phyloP scores from a whole-genome alignment of 2,329 filamentous ascomycete genomes.

The Albophoma yamanashiensis region DNA sequence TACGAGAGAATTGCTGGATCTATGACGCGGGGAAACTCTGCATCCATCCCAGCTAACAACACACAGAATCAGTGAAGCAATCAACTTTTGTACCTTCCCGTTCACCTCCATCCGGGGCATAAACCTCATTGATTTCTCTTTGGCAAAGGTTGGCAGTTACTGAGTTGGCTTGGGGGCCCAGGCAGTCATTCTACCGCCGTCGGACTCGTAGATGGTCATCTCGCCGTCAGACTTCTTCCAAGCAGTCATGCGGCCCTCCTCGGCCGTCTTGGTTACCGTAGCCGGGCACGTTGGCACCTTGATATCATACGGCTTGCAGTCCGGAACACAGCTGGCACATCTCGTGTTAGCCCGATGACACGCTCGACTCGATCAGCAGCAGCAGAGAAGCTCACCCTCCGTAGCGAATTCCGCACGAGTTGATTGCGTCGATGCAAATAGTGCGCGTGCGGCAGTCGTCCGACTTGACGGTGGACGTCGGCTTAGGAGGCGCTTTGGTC shows the following conservation, averaged over 20 bases:
- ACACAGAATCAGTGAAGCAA: neutral
- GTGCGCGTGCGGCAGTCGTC: conserved; percentile 14
- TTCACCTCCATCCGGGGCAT: neutral
- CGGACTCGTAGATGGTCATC: conserved; percentile 1
- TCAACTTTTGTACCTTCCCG: neutral
- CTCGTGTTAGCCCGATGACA: neutral
- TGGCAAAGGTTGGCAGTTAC: neutral
- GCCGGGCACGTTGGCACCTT: conserved; percentile 8
- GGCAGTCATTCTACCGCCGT: conserved; percentile 1
- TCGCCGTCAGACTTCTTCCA: neutral
- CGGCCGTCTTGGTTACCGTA: neutral
- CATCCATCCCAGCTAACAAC: neutral
- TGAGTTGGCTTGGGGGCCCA: conserved; percentile 2
- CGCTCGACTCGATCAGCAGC: neutral
- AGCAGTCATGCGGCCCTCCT: neutral
- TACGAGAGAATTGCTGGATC: neutral
- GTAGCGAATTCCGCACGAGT: conserved; percentile 14
- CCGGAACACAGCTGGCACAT: conserved; percentile 10
- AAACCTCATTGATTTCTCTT: neutral
- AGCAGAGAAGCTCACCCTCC: conserved; percentile 8
- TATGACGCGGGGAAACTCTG: neutral
- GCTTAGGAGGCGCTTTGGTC: neutral
- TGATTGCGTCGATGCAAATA: conserved; percentile 12
- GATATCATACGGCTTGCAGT: conserved; percentile 10
- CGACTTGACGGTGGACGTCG: neutral